Evolutionary conservation across 2,329 filamentous ascomycete genomes (phyloP), one percentile per base, ranked within the genome.

Genomic region (Calonectria pteridis): DNA sequence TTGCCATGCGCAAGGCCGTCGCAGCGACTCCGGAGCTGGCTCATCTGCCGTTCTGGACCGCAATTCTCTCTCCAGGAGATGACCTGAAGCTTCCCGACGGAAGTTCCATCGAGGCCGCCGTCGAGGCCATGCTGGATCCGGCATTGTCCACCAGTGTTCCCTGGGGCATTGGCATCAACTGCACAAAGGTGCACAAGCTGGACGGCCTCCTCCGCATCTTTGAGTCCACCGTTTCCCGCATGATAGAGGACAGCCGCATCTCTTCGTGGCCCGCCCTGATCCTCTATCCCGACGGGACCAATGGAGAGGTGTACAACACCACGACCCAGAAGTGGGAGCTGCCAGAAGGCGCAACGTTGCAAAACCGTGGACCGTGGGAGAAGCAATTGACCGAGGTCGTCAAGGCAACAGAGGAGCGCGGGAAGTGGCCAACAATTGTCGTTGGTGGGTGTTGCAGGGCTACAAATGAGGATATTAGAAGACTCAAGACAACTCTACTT

Each of bases 201-300:
- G 87, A 89, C 2, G 79, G 83, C 0, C 83, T 93, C 20, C 83
- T 94, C 23, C 83, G 82, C 23, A 85, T 88, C 63, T 93, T 90
- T 65, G 90, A 93, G 77, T 85, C 83, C 4, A 87, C 85, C 11
- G 81, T 92, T 20, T 72, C 74, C 13, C 75, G 72, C n/a, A 67
- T 90, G 76, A 70, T 87, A 2, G 66, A 79, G 5, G 76, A 81
- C 5, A 84, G 85, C 0, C 77, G 82, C 18, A 67, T 87, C 1
- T 26, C 73, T 0, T 78, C 80, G 7, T 88, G 86, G 84, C 91
- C 91, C 1, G 86, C 85, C 26, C 82, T 94, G 67, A 89, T 94
- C 6, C 77, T 94, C 23, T 94, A 94, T 80, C 93, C 93, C 0
- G 93, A 94, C 81, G 92, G 92, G 0, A 93, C 93, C 1, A 92